Evolutionary conservation across 176 grass and related monocot genomes (phyloP).

Genomic region (barley (Hordeum vulgare)): MorexV3_pseudomolecules_assembly NC_058524.1:16945028-16945527

Average conservation of each 20-base stretch:
- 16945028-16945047: constrained; percentile 33
- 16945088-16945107: constrained; percentile 21
- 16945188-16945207: constrained; percentile 26
- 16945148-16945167: constrained; percentile 48
- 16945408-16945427: constrained; percentile 17
- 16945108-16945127: constrained; percentile 29
- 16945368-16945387: constrained; percentile 56
- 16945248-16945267: constrained; percentile 43
- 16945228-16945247: constrained; percentile 37
- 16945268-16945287: constrained; percentile 33
- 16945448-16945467: constrained; percentile 43
- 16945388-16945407: constrained; percentile 28
- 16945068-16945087: constrained; percentile 58
- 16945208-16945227: constrained; percentile 39
- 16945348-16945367: constrained; percentile 46
- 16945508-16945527: constrained; percentile 30
- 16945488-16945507: constrained; percentile 23
- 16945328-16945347: constrained; percentile 34
- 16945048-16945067: constrained; percentile 58
- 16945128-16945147: constrained; percentile 49
- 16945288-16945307: constrained; percentile 34
- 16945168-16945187: constrained; percentile 33
- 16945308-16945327: constrained; percentile 35
- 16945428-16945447: constrained; percentile 49
- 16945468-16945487: constrained; percentile 36